Base-by-base conservation (phyloP, 2,329 filamentous ascomycete genomes). In the Cladophialophora bantiana region DNA sequence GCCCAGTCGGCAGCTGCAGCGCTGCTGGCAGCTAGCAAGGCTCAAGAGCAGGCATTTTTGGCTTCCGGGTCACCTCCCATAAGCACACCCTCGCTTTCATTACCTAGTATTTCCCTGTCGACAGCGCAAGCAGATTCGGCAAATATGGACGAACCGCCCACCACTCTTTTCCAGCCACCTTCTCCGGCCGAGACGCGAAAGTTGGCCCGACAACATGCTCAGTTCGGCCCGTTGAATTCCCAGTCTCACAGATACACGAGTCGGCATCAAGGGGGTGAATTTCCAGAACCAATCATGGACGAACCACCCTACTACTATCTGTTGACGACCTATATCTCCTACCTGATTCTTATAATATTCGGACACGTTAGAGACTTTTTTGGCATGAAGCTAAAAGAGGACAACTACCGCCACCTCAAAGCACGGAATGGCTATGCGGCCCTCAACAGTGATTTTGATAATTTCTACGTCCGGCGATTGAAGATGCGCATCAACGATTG, bases 311-410 rank as follows among this genome's bases (percentile, higher is more conserved):
- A 97, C 82, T 98, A 94, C 84, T 97, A 92, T 81, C 88, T 99
- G 75, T 86, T 99, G 73, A 98, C 95, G 40, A 99, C 95, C 75
- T 99, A 99, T 84, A 92, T 99, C 80, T 97, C 93, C 81, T 99
- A 99, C 80, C 86, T 99, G 71, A 89, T 98, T 73, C 87, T 99
- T 74, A 98, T 99, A 77, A 88, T 95, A 71, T 94, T 97, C 71
- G 95, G 95, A 64, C 95, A 99, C 77, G 89, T 97, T 68, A 89
- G 94, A 77, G 95, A 99, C 78, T 98, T 97, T 81, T 98, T 99
- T 77, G 94, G 95, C 78, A 97, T 98, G 84, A 88, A 92, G 69
- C 97, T 99, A 81, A 90, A 90, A 77, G 88, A 93, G 78, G 88
- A 91, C 77, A 90, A 93, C 75, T 98, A 98, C 80, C 89, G 88